Evolutionary conservation across 768 basidiomycete genomes (phyloP), one percentile per base, ranked within the genome.

Genomic region (Tulasnella sp.): DNA sequence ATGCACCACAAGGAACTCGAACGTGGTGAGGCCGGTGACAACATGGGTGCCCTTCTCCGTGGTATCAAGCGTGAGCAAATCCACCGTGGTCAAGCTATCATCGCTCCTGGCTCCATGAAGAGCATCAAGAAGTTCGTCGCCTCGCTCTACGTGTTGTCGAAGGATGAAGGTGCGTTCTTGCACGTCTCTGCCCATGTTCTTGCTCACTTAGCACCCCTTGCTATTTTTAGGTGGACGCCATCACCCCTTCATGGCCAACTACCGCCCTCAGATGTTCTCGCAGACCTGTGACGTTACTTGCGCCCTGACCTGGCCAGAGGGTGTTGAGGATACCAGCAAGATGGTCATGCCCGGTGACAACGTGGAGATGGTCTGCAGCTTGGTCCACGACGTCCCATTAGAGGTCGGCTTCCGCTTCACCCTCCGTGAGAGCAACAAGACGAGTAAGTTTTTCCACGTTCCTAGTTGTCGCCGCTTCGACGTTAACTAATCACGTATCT

Each of bases 1-100:
- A 98, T 98, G 96, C 99, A 99, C 92, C 97, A 98, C 90, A 98
- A 98, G 89, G 98, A 99, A 88, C 91, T 99, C 79, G 98, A 99
- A 72, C 80, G 94, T 93, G 97, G 95, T 81, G 95, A 99, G 87
- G 97, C 98, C 82, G 98, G 98, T 83, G 98, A 99, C 87, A 99
- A 99, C 89, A 98, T 99, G 96, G 98, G 98, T 83, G 94, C 93
- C 80, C 90, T 99, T 48, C 92, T 99, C 72, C 96, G 98, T 86
- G 97, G 98, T 85, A 89, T 98, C 86, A 98, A 98, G 88, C 93
- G 97, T 82, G 98, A 99, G 85, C 96, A 99, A 87, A 88, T 99
- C 84, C 90, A 91, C 82, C 94, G 98, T 83, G 98, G 98, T 72
- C 96, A 97, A 85, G 93, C 99, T 80, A 91, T 99, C 85, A 91